These are phyloP conservation scores for Kwoniella dendrophila DNA, from an alignment of 768 basidiomycete species.

Conservation along the genomic window DNA sequence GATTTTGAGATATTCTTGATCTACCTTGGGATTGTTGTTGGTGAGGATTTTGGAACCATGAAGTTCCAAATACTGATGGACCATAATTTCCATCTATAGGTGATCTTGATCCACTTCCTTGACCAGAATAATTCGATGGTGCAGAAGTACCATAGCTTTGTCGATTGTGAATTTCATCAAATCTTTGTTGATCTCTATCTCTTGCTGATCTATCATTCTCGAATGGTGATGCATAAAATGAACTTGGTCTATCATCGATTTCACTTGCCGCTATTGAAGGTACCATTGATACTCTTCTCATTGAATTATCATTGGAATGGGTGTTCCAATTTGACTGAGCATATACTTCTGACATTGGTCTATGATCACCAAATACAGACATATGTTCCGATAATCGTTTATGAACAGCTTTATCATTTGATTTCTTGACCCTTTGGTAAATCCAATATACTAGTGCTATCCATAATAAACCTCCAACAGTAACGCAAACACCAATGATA, in stretches of 20 bases:
- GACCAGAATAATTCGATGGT: constrained; percentile 21
- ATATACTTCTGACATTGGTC: constrained; percentile 23
- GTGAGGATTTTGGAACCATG: constrained; percentile 42
- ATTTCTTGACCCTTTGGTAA: constrained; percentile 69
- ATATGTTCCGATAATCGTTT: constrained; percentile 67
- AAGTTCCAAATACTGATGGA: constrained; percentile 39
- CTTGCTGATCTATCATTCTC: constrained; percentile 48
- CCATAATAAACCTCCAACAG: constrained; percentile 76
- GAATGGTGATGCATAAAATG: constrained; percentile 53
- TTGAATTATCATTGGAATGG: too few species aligned
- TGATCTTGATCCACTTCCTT: constrained; percentile 28
- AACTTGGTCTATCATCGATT: constrained; percentile 52
- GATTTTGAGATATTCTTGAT: constrained; percentile 45
- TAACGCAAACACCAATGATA: constrained; percentile 86
- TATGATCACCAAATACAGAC: constrained; percentile 46
- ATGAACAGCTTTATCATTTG: constrained; percentile 68
- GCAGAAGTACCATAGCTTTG: constrained; percentile 22
- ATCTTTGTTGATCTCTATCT: constrained; percentile 29
- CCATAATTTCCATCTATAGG: constrained; percentile 21
- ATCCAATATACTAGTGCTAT: constrained; percentile 72
- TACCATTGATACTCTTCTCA: constrained; percentile 31
- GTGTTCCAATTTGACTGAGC: constrained; percentile 17
- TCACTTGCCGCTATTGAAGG: constrained; percentile 52
- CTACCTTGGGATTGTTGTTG: constrained; percentile 18
- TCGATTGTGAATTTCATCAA: constrained; percentile 4